These are phyloP conservation scores for Solanum dulcamara DNA, from an alignment of 257 asterid species.

Conservation along the genomic window DNA sequence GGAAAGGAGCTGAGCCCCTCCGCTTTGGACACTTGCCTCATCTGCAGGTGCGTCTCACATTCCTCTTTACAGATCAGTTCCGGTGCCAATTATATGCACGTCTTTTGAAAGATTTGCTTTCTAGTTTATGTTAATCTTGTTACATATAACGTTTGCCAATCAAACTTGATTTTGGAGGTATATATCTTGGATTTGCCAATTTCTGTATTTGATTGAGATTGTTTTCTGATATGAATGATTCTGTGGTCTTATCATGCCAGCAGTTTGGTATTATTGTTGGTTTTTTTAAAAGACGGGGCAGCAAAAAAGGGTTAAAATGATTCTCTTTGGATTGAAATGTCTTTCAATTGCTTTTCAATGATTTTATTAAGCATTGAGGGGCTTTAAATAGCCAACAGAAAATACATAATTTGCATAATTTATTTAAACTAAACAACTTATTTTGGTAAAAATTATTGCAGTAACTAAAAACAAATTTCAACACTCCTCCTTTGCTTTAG, in stretches of 20 bases:
- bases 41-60: conserved; percentile 49
- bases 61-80: not conserved
- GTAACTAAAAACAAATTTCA: too few species aligned
- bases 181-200: not conserved
- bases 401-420: too few species aligned
- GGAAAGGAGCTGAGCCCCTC: conserved; percentile 86
- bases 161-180: not conserved
- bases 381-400: too few species aligned
- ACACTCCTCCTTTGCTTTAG: too few species aligned
- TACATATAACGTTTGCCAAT: not conserved
- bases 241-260: not conserved
- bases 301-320: too few species aligned
- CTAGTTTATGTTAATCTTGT: not conserved
- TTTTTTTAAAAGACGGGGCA: too few species aligned
- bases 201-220: not conserved
- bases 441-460: too few species aligned
- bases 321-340: too few species aligned
- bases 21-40: conserved; percentile 64
- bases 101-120: not conserved
- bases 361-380: too few species aligned
- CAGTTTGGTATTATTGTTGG: not conserved
- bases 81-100: not conserved
- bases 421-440: too few species aligned
- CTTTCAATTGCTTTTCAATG: too few species aligned
- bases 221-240: not conserved